Percentiles rank a stretch among this genome's conserved stretches.
Evolutionary conservation across 176 grass and related monocot species (phyloP).

Genomic region (Olyra latifolia): DNA sequence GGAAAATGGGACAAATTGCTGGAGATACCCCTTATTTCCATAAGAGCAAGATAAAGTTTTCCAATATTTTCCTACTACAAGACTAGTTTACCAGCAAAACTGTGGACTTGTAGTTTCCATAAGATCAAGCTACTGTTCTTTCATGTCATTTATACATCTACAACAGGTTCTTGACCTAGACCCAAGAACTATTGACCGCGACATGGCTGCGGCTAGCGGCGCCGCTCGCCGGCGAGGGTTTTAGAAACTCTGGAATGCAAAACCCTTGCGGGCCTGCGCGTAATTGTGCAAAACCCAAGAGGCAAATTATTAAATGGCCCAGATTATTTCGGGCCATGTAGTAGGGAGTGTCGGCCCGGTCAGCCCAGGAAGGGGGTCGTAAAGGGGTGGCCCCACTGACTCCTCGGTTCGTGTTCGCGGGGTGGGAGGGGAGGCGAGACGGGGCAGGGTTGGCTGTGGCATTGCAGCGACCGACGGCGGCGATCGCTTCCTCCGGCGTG

Average conservation of each 20-base stretch:
- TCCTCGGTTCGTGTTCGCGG: background rate
- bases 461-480: background rate
- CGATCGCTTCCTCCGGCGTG: slow-evolving; percentile 17
- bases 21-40: too few species aligned
- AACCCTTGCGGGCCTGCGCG: too few species aligned
- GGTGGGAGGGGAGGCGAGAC: background rate
- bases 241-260: too few species aligned
- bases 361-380: background rate
- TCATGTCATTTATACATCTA: background rate
- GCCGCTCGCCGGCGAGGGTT: too few species aligned
- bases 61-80: background rate
- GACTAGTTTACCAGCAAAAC: background rate
- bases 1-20: too few species aligned
- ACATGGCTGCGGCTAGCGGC: too few species aligned
- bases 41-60: background rate
- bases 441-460: too few species aligned
- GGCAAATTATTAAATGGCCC: too few species aligned
- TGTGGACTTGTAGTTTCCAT: background rate
- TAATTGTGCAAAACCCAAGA: too few species aligned
- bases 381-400: background rate
- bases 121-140: background rate
- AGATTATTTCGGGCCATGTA: too few species aligned
- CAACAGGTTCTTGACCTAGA: background rate
- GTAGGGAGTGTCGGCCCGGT: too few species aligned
- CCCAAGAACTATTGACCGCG: background rate